Evolutionary conservation across 192 early-diverging fungal genomes (phyloP), one percentile per base, ranked within the genome.

Genomic region (Podila epigama): DNA sequence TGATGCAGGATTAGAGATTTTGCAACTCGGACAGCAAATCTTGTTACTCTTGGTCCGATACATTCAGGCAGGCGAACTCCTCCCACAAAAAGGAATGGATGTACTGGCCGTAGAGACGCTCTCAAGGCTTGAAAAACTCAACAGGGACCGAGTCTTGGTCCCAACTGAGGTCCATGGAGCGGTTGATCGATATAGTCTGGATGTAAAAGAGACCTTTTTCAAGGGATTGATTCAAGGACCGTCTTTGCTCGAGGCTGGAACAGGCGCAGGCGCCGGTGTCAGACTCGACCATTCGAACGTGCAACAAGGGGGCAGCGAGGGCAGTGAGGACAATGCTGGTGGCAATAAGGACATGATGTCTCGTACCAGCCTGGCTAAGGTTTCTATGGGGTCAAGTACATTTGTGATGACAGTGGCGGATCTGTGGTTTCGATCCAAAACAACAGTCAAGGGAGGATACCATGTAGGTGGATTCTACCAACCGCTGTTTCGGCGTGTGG

Each of bases 341-440:
- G 8, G 36, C 16, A 3, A n/a, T 16, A 12, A 15, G 3, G 20
- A 29, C 1, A 33, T 42, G 15, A 25, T 35, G 33, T 4, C 34
- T 31, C 9, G 35, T 44, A 28, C 29, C 34, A 75, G 71, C 25
- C 65, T 63, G 40, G 67, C 57, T 13, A 66, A 66, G 0, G 35
- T 58, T 5, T 63, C 44, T 16, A 60, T 52, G 37, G 73, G 73
- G n/a, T 77, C 73, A 0, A 77, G 73, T 32, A 54, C 40, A 7
- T 77, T 77, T 68, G 73, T 77, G 6, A 54, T 77, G 66, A 25
- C 58, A 10, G 34, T 77, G 27, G 66, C 68, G 2, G 73, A 68
- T 29, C 31, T 48, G 13, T 77, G 73, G 73, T 77, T 77, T 44
- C 41, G 60, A 12, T 54, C 54, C 29, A 59, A 63, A 15, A 77